Conservation (phyloP, 2,329 filamentous ascomycete genomes). For the Calonectria hongkongensis region DNA sequence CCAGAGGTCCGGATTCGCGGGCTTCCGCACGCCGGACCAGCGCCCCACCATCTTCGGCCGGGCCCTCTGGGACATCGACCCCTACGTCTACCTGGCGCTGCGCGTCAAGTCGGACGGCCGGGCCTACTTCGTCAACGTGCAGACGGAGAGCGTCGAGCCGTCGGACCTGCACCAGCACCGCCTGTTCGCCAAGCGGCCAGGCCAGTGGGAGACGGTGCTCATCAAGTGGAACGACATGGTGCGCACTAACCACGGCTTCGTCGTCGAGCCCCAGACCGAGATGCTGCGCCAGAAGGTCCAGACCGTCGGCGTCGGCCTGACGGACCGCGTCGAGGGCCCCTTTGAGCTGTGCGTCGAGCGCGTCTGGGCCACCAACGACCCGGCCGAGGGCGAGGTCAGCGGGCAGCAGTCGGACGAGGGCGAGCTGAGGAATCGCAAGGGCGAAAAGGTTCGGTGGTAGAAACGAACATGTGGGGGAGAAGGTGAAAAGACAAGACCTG, state of each 20-base stretch:
- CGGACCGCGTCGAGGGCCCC: slow-evolving; percentile 90
- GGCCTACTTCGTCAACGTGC: slow-evolving; percentile 95
- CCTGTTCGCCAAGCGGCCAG: slow-evolving; percentile 84
- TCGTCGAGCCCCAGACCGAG: slow-evolving; percentile 94
- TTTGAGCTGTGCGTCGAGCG: slow-evolving; percentile 91
- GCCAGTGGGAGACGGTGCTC: slow-evolving; percentile 96
- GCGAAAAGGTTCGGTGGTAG: slow-evolving; percentile 63
- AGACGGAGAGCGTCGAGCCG: slow-evolving; percentile 94
- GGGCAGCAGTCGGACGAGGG: slow-evolving; percentile 48
- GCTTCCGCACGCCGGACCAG: slow-evolving; percentile 88
- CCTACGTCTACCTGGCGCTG: slow-evolving; percentile 90
- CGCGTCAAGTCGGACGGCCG: slow-evolving; percentile 93
- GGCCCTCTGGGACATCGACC: slow-evolving; percentile 90
- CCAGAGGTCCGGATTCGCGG: slow-evolving; percentile 89
- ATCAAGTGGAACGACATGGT: slow-evolving; percentile 96
- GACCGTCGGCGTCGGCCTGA: slow-evolving; percentile 90
- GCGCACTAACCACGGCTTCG: slow-evolving; percentile 92
- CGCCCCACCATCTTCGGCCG: slow-evolving; percentile 89
- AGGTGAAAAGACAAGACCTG: not conserved
- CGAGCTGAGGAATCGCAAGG: slow-evolving; percentile 61
- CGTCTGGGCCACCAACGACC: slow-evolving; percentile 90
- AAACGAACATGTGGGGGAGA: not conserved
- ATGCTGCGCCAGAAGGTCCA: slow-evolving; percentile 90
- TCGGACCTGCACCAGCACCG: slow-evolving; percentile 98
- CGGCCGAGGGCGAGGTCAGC: slow-evolving; percentile 45